Evolutionary conservation across 495 filamentous ascomycete species (phyloP).

Genomic region (Xylaria bambusicola): DNA sequence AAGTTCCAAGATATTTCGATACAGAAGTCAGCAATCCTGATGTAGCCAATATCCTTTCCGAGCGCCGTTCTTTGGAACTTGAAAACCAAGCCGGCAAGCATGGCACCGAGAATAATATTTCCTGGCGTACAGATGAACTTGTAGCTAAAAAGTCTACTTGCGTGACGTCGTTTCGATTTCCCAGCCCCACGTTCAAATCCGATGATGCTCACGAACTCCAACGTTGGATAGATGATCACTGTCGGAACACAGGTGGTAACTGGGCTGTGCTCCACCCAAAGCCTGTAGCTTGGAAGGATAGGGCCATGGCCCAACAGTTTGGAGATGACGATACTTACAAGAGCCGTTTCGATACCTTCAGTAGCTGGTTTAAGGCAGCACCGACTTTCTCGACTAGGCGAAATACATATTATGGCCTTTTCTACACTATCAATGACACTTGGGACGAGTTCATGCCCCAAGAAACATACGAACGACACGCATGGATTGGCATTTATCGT

Average conservation of each 20-base stretch:
- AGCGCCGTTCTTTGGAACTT: background rate
- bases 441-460: slow-evolving; percentile 33
- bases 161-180: slow-evolving; percentile 13
- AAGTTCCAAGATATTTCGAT: slow-evolving; percentile 42
- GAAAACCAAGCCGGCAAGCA: slow-evolving; percentile 2
- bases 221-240: slow-evolving; percentile 11
- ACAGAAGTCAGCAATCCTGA: slow-evolving; percentile 45
- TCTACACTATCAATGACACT: slow-evolving; percentile 45
- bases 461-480: slow-evolving; percentile 30
- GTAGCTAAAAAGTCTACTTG: slow-evolving; percentile 3
- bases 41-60: slow-evolving; percentile 14
- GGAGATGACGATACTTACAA: slow-evolving; percentile 38
- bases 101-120: slow-evolving; percentile 7
- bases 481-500: slow-evolving; percentile 46
- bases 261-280: slow-evolving; percentile 30
- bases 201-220: slow-evolving; percentile 15
- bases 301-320: slow-evolving; percentile 38
- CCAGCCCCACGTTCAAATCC: slow-evolving; percentile 16
- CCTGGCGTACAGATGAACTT: slow-evolving; percentile 4
- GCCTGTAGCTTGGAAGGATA: slow-evolving; percentile 42
- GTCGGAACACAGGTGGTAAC: background rate
- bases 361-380: slow-evolving; percentile 36
- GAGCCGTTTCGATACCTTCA: slow-evolving; percentile 32
- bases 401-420: slow-evolving; percentile 46
- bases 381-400: slow-evolving; percentile 17